These are phyloP conservation scores for Rhizophora mangle DNA, from an alignment of 345 rosid genomes.

Conservation along the genomic window DNA sequence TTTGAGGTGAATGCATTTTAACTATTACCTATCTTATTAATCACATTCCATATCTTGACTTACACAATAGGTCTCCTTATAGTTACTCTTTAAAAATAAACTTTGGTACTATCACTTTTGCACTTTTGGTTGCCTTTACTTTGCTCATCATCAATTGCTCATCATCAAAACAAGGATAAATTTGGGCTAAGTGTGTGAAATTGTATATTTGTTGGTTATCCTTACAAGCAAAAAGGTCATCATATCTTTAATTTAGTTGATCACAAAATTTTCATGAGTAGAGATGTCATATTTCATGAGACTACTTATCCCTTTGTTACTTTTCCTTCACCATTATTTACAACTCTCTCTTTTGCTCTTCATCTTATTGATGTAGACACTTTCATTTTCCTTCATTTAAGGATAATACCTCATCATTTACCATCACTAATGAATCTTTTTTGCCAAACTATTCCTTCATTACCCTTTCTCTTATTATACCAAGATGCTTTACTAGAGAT, in stretches of 20 bases:
- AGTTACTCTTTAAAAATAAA: not conserved
- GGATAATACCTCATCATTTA: too few relatives aligned
- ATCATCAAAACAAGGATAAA: not conserved
- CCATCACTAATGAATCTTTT: too few relatives aligned
- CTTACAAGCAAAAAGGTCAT: not conserved
- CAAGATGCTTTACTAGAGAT: too few relatives aligned
- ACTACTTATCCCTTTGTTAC: not conserved
- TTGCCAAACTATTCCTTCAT: too few relatives aligned
- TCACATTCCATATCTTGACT: not conserved
- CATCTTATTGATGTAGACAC: too few relatives aligned
- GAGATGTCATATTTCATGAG: not conserved
- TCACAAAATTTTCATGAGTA: not conserved
- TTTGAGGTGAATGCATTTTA: too few relatives aligned
- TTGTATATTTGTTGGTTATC: not conserved
- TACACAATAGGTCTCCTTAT: not conserved
- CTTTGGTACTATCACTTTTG: not conserved
- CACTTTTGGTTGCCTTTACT: not conserved
- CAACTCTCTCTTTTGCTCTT: too few relatives aligned
- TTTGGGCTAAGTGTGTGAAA: not conserved
- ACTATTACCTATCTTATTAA: too few relatives aligned
- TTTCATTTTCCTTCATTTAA: too few relatives aligned
- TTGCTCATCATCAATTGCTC: not conserved
- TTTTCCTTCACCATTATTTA: too few relatives aligned
- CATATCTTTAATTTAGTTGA: not conserved
- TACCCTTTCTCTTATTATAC: too few relatives aligned